A percentile compares a stretch with the other conserved stretches of the same genome.
Conservation (phyloP, 305 asterid species). For the Fraxinus sp. region DNA sequence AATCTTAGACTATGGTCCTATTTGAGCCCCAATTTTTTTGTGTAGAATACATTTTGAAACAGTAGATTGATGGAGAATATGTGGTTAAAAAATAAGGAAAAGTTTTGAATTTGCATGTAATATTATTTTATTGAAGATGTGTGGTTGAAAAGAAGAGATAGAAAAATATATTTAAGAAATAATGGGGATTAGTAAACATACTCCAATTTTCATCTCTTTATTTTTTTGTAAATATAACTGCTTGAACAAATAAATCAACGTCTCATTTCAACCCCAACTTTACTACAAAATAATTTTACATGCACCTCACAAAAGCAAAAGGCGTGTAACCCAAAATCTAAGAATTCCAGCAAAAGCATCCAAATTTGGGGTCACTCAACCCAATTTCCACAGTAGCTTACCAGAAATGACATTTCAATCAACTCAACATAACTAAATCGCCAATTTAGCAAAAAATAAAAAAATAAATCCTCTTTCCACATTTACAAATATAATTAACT, state of each 20-base stretch:
- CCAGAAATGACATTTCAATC: constrained; percentile 11
- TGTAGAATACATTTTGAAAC: too few relatives aligned
- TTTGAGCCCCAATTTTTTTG: too few relatives aligned
- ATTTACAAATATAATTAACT: neutral
- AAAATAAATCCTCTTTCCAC: constrained; percentile 16
- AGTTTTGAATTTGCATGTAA: too few relatives aligned
- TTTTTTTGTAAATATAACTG: constrained; percentile 14
- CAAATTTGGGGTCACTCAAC: neutral
- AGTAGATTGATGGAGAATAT: too few relatives aligned
- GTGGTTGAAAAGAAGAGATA: too few relatives aligned
- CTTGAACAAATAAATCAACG: constrained; percentile 15
- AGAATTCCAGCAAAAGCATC: neutral
- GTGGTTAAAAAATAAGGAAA: too few relatives aligned
- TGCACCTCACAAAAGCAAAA: constrained; percentile 7
- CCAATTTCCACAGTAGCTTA: constrained; percentile 11
- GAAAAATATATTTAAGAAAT: too few relatives aligned
- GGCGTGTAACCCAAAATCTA: neutral
- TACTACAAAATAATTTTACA: constrained; percentile 3
- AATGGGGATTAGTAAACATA: neutral
- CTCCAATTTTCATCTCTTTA: neutral
- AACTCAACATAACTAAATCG: constrained; percentile 4
- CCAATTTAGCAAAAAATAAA: neutral
- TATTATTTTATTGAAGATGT: too few relatives aligned
- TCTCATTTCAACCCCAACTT: constrained; percentile 13
- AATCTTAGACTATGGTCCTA: neutral